Evolutionary conservation across 129 eudicot species (phyloP).

Genomic region (Dittrichia graveolens): DNA sequence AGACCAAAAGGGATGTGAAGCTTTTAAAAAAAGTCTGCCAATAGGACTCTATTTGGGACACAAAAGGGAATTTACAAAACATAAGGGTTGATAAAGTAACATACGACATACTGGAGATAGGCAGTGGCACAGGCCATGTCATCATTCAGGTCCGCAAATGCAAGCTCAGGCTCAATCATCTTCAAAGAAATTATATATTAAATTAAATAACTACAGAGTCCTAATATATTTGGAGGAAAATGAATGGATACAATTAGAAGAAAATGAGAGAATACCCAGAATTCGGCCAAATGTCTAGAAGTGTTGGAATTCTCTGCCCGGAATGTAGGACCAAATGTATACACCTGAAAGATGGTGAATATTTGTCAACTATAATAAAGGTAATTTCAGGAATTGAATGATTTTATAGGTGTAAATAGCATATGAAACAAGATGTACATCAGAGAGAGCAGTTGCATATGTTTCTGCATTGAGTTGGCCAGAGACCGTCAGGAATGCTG

Average conservation of each 20-base stretch:
- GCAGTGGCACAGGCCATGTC: slow-evolving; percentile 99
- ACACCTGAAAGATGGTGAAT: slow-evolving; percentile 58
- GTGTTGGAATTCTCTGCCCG: slow-evolving; percentile 99
- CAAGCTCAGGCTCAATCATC: slow-evolving; percentile 99
- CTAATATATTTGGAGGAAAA: slow-evolving; percentile 2
- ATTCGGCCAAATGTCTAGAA: slow-evolving; percentile 95
- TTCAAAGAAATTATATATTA: slow-evolving; percentile 33
- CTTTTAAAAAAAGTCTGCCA: neutral
- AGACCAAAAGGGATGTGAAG: neutral
- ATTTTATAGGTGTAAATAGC: neutral
- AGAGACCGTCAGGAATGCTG: slow-evolving; percentile 96
- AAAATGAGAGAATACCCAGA: slow-evolving; percentile 64
- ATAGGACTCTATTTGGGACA: neutral
- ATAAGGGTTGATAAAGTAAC: slow-evolving; percentile 53
- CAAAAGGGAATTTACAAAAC: slow-evolving; percentile 21
- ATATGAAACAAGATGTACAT: slow-evolving; percentile 51
- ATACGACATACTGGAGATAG: slow-evolving; percentile 99
- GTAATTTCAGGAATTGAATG: neutral
- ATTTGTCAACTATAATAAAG: neutral
- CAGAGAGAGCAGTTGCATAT: slow-evolving; percentile 98
- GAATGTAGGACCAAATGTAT: slow-evolving; percentile 98
- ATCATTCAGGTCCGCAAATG: slow-evolving; percentile 94
- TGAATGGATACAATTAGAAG: neutral
- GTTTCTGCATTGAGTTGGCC: slow-evolving; percentile 99
- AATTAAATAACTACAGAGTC: slow-evolving; percentile 9